Evolutionary conservation across 1,139 yeast genomes (phyloP).

Genomic region (Taiozyma sp.): DNA sequence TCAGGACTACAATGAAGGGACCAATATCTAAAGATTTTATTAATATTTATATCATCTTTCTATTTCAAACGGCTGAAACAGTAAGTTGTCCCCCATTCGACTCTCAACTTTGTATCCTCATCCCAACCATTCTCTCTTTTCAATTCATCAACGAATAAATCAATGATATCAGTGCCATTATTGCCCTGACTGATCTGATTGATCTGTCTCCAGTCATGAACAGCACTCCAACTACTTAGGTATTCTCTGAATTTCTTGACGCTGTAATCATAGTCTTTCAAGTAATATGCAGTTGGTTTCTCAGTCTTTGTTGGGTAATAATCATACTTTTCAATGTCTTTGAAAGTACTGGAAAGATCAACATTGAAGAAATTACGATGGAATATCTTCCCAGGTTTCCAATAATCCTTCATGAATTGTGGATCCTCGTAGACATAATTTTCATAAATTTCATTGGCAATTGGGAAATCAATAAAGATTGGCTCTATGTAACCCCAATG

Average conservation of each 20-base stretch:
- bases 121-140: constrained; percentile 38
- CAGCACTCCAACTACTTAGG: constrained; percentile 1
- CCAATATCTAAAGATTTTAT: too few species aligned
- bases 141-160: constrained; percentile 40
- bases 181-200: background rate
- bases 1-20: too few species aligned
- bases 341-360: constrained; percentile 40
- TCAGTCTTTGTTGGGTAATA: constrained; percentile 32
- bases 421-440: constrained; percentile 33
- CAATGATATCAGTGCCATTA: constrained; percentile 32
- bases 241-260: constrained; percentile 33
- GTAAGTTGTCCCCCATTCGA: constrained; percentile 58
- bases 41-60: background rate
- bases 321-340: constrained; percentile 36
- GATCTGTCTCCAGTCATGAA: background rate
- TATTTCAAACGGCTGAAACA: background rate
- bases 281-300: constrained; percentile 25
- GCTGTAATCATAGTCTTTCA: constrained; percentile 38
- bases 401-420: constrained; percentile 59
- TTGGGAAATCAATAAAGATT: constrained; percentile 36
- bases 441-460: constrained; percentile 33
- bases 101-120: constrained; percentile 38
- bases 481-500: constrained; percentile 83
- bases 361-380: constrained; percentile 41
- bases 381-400: constrained; percentile 68